Percentiles rank a stretch among this genome's conserved stretches.
Conservation (phyloP, 2,329 filamentous ascomycete genomes). For the Verticillium alfalfae region DNA sequence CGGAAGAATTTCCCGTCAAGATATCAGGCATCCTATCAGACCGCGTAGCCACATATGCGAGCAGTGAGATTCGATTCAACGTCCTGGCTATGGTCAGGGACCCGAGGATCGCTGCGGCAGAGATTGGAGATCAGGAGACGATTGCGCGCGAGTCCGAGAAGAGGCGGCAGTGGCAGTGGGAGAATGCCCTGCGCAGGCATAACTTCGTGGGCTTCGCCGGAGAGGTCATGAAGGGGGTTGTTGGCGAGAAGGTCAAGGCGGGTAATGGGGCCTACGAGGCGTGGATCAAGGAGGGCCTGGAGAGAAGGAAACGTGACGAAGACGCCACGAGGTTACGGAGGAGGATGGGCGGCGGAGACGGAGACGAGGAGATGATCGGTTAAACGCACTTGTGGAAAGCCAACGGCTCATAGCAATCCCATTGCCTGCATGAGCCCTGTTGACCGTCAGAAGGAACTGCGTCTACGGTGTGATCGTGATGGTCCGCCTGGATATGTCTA, state of each 20-base stretch:
- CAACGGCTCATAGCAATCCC: too few species aligned
- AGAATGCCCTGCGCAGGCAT: constrained; percentile 85
- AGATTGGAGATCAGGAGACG: constrained; percentile 77
- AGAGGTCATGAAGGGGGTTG: constrained; percentile 82
- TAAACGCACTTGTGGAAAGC: neutral
- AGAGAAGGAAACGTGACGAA: constrained; percentile 36
- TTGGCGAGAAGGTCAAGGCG: constrained; percentile 64
- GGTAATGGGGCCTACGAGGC: constrained; percentile 58
- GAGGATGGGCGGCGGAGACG: constrained; percentile 11
- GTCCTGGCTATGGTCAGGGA: constrained; percentile 88
- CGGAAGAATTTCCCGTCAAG: constrained; percentile 68
- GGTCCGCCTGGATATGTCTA: too few species aligned
- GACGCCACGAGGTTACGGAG: constrained; percentile 9
- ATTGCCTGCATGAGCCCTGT: too few species aligned
- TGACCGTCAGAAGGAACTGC: too few species aligned
- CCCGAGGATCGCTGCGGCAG: constrained; percentile 66
- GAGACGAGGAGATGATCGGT: constrained; percentile 8
- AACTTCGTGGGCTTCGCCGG: constrained; percentile 97
- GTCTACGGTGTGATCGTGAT: too few species aligned
- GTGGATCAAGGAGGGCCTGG: constrained; percentile 67
- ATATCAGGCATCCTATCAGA: constrained; percentile 84
- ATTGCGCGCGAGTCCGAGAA: constrained; percentile 77
- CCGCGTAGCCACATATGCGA: constrained; percentile 78
- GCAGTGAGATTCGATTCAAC: constrained; percentile 90
- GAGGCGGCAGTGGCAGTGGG: constrained; percentile 83